Conservation (phyloP, 83 land plant genomes). For the Diphasiastrum complanatum region DNA sequence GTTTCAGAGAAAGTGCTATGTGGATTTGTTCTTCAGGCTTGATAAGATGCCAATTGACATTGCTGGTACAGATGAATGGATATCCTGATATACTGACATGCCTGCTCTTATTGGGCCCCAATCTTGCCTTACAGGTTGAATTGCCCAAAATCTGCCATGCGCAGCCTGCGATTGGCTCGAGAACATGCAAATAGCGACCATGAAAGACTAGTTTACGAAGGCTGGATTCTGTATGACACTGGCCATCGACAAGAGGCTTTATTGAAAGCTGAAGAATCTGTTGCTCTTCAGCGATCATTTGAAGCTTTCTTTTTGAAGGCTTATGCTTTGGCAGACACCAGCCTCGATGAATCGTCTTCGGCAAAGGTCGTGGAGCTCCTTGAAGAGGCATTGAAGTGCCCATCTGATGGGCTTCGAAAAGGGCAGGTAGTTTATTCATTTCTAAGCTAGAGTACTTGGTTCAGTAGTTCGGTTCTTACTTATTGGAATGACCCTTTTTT, state of each 20-base stretch:
- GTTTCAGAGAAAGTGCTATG: too few species aligned
- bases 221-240: slow-evolving; percentile 94
- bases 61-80: too few species aligned
- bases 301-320: slow-evolving; percentile 91
- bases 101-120: too few species aligned
- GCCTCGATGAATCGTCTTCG: slow-evolving; percentile 53
- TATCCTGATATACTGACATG: too few species aligned
- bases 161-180: slow-evolving; percentile 77
- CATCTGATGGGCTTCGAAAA: slow-evolving; percentile 96
- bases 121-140: too few species aligned
- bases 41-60: too few species aligned
- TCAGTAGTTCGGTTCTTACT: not conserved
- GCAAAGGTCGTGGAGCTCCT: slow-evolving; percentile 62
- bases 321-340: slow-evolving; percentile 78
- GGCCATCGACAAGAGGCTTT: slow-evolving; percentile 90
- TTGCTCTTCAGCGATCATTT: slow-evolving; percentile 72
- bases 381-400: slow-evolving; percentile 82
- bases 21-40: too few species aligned
- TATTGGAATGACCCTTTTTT: not conserved
- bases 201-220: slow-evolving; percentile 86
- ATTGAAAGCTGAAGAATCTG: slow-evolving; percentile 80
- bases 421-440: slow-evolving; percentile 59
- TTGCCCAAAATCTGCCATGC: slow-evolving; percentile 94
- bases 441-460: not conserved
- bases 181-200: slow-evolving; percentile 58